Evolutionary conservation across 2,329 filamentous ascomycete species (phyloP), one percentile per base, ranked within the genome.

Genomic region (Colletotrichum lini): DNA sequence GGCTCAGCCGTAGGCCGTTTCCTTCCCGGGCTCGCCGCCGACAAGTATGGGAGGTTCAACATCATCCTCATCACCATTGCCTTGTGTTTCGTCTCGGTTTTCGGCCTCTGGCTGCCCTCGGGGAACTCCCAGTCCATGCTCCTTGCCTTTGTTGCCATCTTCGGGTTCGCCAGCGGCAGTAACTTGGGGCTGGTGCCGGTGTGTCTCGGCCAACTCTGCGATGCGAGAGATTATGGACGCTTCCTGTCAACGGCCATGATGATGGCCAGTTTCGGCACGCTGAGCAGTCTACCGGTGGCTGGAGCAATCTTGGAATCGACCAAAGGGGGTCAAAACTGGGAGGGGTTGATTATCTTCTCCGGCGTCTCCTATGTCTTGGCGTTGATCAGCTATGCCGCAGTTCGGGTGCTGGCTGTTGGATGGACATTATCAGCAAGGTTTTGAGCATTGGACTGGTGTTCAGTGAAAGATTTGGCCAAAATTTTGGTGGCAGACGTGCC

Each of bases 21-120:
- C 81, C 84, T 95, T 0, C 94, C 94, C 0, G 94, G 94, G 0
- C 87, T 93, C 72, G 82, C 94, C 10, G 92, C 94, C 0, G 95
- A 98, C 78, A 89, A 86, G 60, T 79, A 94, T 4, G 95, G 95
- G 0, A 89, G 94, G 4, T 97, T 94, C 83, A 97, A 98, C 78
- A 89, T 91, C 61, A 92, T 96, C 82, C 88, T 96, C 57, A 79
- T 90, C 21, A 92, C 92, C 0, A 88, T 94, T 35, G 80, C 86
- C 0, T 75, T 87, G 7, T 87, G 85, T 70, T 84, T 92, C n/a
- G 79, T 83, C 49, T 82, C 83, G 42, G 81, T 92, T 5, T 88
- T 92, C 6, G 90, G 88, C 3, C 79, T 95, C 21, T 97, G 94
- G 94, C 85, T 97, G 23, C 93, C 88, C 0, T 84, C 86, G 0